Evolutionary conservation across 1,139 yeast species (phyloP).

Genomic region (Zygoascus sp.): DNA sequence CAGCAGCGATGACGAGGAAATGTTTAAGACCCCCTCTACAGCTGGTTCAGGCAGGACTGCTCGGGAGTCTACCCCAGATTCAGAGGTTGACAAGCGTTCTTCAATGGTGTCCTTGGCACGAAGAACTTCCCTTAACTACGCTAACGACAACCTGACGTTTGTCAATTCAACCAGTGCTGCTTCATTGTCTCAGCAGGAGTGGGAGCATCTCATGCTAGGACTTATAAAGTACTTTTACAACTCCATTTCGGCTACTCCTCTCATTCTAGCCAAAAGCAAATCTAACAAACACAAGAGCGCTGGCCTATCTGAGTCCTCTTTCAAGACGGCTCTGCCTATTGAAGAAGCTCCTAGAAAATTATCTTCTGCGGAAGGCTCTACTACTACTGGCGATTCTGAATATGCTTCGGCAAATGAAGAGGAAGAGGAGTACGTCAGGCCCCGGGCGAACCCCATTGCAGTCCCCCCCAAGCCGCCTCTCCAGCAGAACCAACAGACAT

Average conservation of each 20-base stretch:
- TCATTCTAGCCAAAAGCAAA: slow-evolving; percentile 15
- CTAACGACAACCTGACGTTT: slow-evolving; percentile 1
- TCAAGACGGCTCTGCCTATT: background rate
- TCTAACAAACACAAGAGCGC: background rate
- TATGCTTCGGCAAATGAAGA: background rate
- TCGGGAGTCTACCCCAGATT: background rate
- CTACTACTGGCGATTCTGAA: background rate
- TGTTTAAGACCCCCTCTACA: background rate
- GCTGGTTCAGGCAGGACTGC: background rate
- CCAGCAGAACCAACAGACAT: background rate
- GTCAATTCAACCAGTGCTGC: background rate
- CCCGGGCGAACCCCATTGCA: too few relatives aligned
- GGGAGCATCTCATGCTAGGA: slow-evolving; percentile 26
- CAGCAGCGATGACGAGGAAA: background rate
- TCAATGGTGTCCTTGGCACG: background rate
- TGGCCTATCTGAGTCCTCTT: background rate
- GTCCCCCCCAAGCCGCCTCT: too few relatives aligned
- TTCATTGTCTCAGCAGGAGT: slow-evolving; percentile 22
- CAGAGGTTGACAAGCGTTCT: background rate
- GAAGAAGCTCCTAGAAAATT: background rate
- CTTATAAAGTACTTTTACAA: slow-evolving; percentile 29
- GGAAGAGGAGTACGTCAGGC: too few relatives aligned
- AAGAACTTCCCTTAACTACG: background rate
- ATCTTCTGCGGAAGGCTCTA: background rate
- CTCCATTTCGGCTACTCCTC: slow-evolving; percentile 30